Base-by-base conservation (phyloP, 768 basidiomycete genomes). In the Neoboletus subvelutipes region DNA sequence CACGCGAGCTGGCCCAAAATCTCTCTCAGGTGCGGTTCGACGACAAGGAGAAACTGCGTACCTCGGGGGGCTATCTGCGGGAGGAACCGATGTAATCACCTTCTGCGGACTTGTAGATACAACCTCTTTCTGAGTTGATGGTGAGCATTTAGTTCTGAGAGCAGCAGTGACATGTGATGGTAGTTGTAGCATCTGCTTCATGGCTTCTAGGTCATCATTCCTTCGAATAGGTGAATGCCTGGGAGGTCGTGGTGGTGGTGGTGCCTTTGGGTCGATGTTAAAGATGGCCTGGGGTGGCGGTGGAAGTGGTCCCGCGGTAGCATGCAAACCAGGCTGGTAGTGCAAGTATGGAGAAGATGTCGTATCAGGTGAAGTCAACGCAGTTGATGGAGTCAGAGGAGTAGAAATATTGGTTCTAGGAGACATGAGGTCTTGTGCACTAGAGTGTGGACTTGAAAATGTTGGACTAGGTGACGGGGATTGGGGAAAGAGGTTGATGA, bases 261-360 rank as follows among this genome's bases (percentile, higher is more conserved):
- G 77, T 10, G 79, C 73, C 48, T 68, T 76, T 13, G 75, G 74
- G 48, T 79, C 75, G 33, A 83, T 76, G 55, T 74, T 75, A 53
- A 84, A 79, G 54, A 77, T 70, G 20, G 84, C 79, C 56, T 84
- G 77, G 3, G 88, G 87, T 10, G 87, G 88, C 33, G 83, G 82
- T 29, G 89, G 88, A 56, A 88, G 77, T 46, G 89, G 88, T 5
- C 87, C 86, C 41, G 88, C 88, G 24, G 80, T 88, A 8, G 87
- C 78, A 71, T 91, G 86, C 2, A 86, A 64, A 48, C 84, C 87
- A 47, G 86, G 85, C 56, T 87, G 80, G 64, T 89, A 88, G 63
- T 78, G 72, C 52, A 85, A 71, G 67, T 83, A 87, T 9, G 79
- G 68, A 11, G 78, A 75, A 33, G 64, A 57, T 12, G 62, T 54